Evolutionary conservation across 768 basidiomycete genomes (phyloP), one percentile per base, ranked within the genome.

Genomic region (Rhodocollybia butyracea): DNA sequence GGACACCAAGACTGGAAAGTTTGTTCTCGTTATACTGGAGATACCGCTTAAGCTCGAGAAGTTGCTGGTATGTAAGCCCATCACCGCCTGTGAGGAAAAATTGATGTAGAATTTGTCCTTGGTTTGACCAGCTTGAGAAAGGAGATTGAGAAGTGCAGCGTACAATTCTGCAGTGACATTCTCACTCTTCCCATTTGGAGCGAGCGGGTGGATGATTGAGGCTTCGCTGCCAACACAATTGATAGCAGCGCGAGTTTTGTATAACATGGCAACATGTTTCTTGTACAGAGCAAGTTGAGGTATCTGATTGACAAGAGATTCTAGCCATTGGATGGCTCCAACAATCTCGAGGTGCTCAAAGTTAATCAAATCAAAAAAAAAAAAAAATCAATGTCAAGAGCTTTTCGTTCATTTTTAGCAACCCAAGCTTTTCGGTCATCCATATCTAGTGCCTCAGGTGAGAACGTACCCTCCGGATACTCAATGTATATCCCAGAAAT

Each of bases 51-150:
- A 68, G 48, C 27, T 63, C 56, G 2, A 64, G 26, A 12, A 69
- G 54, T 57, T 66, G 67, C 52, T 74, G 66, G 56, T 56, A 76
- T 2, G 73, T 71, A 30, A 73, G 60, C 1, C 74, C 73, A 60
- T 75, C 71, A 1, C 73, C 71, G 13, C 68, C 68, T 21, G 68
- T 58, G 5, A 64, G 59, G 21, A 70, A 56, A 11, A 71, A 50
- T 10, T 60, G 54, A 11, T 51, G 55, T 12, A 61, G 51, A 65
- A 65, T 12, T 59, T 34, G 5, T 60, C 64, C 2, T 47, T 46
- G 6, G 51, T 59, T 42, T 72, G 67, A 0, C 72, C 72, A 7
- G 62, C 52, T 57, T 76, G 74, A 0, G 34, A 57, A 3, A 72
- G 55, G 56, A 75, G 71, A 51, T 73, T 70, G 3, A 63, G 41